Evolutionary conservation across 495 filamentous ascomycete species (phyloP), one percentile per base, ranked within the genome.

Genomic region (Clavariopsis aquatica): DNA sequence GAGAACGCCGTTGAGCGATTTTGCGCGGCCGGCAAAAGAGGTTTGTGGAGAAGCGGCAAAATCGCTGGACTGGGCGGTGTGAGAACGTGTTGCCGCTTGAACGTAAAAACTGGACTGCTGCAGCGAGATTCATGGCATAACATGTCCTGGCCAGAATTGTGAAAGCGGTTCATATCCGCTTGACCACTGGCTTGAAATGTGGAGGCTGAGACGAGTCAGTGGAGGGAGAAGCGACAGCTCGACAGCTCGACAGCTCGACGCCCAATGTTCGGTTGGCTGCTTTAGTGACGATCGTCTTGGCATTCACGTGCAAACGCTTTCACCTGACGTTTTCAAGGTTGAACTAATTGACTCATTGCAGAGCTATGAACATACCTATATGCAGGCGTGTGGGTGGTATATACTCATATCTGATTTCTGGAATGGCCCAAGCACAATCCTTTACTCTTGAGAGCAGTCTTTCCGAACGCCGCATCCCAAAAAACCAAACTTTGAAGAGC

Each of bases 1-100:
- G 26, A 38, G 12, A 19, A 27, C 22, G 19, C 55, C 55, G 53
- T 43, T 47, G 38, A 58, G 43, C n/a, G 31, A 56, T 38, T 56
- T 56, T 43, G 29, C 34, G 28, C 20, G 29, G 27, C 19, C 38
- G 52, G 20, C 27, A 56, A 36, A 56, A 41, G 13, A 41, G 24
- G 19, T 3, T 53, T 28, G 24, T 53, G 51, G 51, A 31, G 31
- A 38, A 41, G 38, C 38, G 38, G 38, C 15, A 17, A 43, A 34
- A 6, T 34, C 6, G 31, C 31, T 34, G 31, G 31, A 12, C 31
- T 6, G 31, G 31, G 31, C 31, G 31, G 31, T 34, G 31, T 34
- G 31, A 12, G 31, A 34, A 34, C 12, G 5, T 12, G 5, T 12
- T 34, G 31, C 12, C 31, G 31, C 31, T 34, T 34, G 12, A 34